Percentiles rank a stretch among this genome's conserved stretches.
Evolutionary conservation across 139 green algal species (phyloP).

Genomic region (Micromonas commoda): DNA sequence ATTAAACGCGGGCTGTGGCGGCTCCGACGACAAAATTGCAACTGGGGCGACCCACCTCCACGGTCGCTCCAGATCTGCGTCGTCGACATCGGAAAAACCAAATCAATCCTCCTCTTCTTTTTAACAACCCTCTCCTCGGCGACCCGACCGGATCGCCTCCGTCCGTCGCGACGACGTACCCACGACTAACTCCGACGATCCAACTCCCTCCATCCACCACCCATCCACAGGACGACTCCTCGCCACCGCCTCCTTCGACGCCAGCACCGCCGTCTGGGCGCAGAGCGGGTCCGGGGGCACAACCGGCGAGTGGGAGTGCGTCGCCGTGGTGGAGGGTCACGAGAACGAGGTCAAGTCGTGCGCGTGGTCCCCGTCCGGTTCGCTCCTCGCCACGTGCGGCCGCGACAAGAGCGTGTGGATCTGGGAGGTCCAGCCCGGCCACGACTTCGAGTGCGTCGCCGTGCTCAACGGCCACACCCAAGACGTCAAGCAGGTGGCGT

Average conservation of each 20-base stretch:
- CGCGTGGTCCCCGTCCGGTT: constrained; percentile 71
- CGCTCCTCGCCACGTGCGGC: constrained; percentile 82
- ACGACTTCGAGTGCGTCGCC: constrained; percentile 91
- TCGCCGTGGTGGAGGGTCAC: constrained; percentile 80
- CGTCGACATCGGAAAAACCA: neutral
- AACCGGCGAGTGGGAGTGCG: constrained; percentile 47
- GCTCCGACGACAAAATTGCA: too few relatives aligned
- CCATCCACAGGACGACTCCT: neutral
- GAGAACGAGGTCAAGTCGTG: constrained; percentile 88
- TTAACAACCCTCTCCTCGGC: too few relatives aligned
- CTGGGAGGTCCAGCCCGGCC: constrained; percentile 72
- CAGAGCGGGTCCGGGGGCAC: neutral
- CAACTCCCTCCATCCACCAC: neutral
- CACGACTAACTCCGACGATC: neutral
- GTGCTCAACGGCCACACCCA: constrained; percentile 84
- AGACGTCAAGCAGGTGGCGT: constrained; percentile 91
- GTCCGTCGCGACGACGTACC: neutral
- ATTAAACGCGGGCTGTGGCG: too few relatives aligned
- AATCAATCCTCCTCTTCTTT: too few relatives aligned
- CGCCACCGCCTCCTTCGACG: constrained; percentile 25
- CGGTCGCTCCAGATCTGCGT: neutral
- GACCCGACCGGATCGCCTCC: neutral
- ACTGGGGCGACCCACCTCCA: too few relatives aligned
- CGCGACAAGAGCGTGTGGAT: constrained; percentile 93
- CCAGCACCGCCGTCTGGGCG: neutral